Conservation (phyloP, 345 rosid species). For the Eucalyptus guilfoylei region DNA sequence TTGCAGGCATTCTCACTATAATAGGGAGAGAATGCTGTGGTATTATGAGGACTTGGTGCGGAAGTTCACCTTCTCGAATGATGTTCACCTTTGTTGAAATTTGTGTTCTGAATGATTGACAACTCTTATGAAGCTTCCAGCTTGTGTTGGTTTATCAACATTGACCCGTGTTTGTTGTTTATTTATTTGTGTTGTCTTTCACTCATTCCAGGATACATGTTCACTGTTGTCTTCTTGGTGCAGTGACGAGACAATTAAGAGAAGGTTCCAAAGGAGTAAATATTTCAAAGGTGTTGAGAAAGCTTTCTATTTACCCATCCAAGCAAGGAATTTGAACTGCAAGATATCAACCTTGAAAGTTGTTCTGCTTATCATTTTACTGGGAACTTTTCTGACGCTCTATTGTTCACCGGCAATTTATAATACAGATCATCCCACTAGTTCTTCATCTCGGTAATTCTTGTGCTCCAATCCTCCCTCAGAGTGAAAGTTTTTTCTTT, state of each 20-base stretch:
- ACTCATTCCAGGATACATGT: neutral
- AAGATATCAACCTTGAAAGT: conserved; percentile 32
- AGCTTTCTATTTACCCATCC: conserved; percentile 40
- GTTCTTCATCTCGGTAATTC: conserved; percentile 17
- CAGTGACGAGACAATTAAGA: conserved; percentile 51
- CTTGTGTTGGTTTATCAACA: neutral
- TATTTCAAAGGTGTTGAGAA: conserved; percentile 53
- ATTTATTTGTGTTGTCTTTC: neutral
- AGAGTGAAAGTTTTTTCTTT: neutral
- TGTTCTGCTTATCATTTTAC: conserved; percentile 36
- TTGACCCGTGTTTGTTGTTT: neutral
- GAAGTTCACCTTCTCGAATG: neutral
- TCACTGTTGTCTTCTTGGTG: neutral
- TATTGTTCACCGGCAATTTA: conserved; percentile 51
- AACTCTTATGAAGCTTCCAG: neutral
- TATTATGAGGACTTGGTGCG: neutral
- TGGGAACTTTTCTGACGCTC: conserved; percentile 50
- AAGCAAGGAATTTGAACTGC: conserved; percentile 47
- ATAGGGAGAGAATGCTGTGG: neutral
- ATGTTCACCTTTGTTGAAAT: neutral
- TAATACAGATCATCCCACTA: conserved; percentile 30
- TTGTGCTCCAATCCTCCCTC: neutral
- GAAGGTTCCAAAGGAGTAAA: conserved; percentile 32
- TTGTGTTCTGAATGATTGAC: neutral
- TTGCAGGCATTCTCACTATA: neutral